Conservation (phyloP, 2,329 filamentous ascomycete species). For the Trichoderma aggressivum region DNA sequence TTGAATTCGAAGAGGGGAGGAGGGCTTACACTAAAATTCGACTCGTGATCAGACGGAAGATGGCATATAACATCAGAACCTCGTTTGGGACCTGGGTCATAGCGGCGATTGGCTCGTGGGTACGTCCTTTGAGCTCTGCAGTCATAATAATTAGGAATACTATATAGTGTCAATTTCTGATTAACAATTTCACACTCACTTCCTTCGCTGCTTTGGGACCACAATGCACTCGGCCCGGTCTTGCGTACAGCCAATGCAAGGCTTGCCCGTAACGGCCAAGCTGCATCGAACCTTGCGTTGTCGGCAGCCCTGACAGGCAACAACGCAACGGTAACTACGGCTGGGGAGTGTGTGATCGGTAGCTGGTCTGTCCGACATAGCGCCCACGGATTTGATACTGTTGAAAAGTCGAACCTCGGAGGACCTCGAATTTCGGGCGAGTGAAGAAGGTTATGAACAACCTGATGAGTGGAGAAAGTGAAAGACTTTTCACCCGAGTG, state of each 20-base stretch:
- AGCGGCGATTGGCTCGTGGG: neutral
- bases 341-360: neutral
- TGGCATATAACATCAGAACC: neutral
- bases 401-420: neutral
- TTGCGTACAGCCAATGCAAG: neutral
- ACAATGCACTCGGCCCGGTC: neutral
- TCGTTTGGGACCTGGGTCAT: neutral
- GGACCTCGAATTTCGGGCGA: neutral
- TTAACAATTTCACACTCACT: neutral
- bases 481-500: neutral
- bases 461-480: neutral
- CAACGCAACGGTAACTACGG: neutral
- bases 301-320: neutral
- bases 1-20: neutral
- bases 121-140: neutral
- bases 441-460: neutral
- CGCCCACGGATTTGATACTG: neutral
- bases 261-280: neutral
- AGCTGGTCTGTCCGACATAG: neutral
- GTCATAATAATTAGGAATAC: neutral
- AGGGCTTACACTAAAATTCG: neutral
- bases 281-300: neutral
- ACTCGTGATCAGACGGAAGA: neutral
- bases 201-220: neutral
- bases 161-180: neutral